These are phyloP conservation scores for Ceratocystis diversiconidia DNA, from an alignment of 2,329 filamentous ascomycete genomes.

Conservation along the genomic window DNA sequence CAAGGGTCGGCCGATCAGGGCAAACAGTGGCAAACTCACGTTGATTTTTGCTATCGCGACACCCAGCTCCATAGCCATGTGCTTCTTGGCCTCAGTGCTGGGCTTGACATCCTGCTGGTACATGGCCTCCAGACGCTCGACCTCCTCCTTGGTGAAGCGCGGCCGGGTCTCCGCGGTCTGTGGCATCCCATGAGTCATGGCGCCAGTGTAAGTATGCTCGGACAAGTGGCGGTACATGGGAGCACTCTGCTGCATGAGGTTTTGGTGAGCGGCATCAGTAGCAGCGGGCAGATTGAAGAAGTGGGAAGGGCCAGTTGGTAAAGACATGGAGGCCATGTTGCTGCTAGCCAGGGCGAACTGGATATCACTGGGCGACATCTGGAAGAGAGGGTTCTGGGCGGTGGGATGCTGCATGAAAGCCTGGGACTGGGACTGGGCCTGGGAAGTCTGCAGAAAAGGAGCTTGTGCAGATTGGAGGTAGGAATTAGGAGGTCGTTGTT, in stretches of 20 bases:
- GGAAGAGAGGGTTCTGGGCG: not conserved
- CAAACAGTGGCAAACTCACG: constrained; percentile 27
- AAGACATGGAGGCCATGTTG: constrained; percentile 7
- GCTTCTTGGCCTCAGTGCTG: constrained; percentile 46
- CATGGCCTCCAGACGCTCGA: constrained; percentile 44
- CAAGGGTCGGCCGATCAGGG: too few species aligned
- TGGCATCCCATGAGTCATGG: not conserved
- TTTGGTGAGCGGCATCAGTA: not conserved
- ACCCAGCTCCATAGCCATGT: constrained; percentile 45
- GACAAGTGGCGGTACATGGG: not conserved
- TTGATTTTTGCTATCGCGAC: constrained; percentile 52
- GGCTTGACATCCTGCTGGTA: constrained; percentile 52
- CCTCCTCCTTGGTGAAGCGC: constrained; percentile 43
- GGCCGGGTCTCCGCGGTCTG: constrained; percentile 34
- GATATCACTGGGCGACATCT: not conserved
- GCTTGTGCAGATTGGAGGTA: not conserved
- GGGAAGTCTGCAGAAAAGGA: constrained; percentile 1
- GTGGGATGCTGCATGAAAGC: constrained; percentile 1
- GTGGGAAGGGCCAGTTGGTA: not conserved
- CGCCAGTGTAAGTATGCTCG: not conserved
- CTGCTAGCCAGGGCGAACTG: not conserved
- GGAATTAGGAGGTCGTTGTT: not conserved
- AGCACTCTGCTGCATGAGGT: not conserved
- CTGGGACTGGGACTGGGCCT: not conserved
- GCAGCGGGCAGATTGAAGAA: not conserved